Conservation (phyloP, 495 filamentous ascomycete species). For the Penicillium bialowiezense region DNA sequence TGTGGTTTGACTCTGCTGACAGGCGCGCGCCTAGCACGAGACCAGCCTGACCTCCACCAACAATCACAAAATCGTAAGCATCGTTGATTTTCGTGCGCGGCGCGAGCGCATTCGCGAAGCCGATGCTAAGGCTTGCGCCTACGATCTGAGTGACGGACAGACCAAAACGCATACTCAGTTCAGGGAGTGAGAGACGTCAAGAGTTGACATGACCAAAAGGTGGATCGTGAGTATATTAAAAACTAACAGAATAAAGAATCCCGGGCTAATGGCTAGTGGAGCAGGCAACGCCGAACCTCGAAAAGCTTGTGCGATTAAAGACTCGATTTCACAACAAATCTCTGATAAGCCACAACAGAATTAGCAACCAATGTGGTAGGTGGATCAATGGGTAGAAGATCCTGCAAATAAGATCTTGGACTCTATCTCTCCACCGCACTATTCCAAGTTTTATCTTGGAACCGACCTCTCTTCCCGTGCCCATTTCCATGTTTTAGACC, state of each 20-base stretch:
- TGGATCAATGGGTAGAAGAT: not conserved
- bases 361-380: not conserved
- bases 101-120: slow-evolving; percentile 14
- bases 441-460: not conserved
- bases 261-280: not conserved
- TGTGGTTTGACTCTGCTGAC: slow-evolving; percentile 27
- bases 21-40: slow-evolving; percentile 26
- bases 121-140: not conserved
- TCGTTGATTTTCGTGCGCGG: slow-evolving; percentile 28
- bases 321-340: not conserved
- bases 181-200: not conserved
- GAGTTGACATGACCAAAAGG: not conserved
- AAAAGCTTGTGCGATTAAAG: not conserved
- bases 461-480: not conserved
- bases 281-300: not conserved
- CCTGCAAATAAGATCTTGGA: slow-evolving; percentile 1
- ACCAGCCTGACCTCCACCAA: slow-evolving; percentile 42
- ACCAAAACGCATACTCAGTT: not conserved
- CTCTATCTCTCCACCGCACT: not conserved
- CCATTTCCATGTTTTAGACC: not conserved
- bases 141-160: not conserved
- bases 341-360: not conserved
- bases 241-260: not conserved
- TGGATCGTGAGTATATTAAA: not conserved
- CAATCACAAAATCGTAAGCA: slow-evolving; percentile 47